phyloP scores from a whole-genome alignment of 108 stramenopile species.

The Bacterosira constricta region DNA sequence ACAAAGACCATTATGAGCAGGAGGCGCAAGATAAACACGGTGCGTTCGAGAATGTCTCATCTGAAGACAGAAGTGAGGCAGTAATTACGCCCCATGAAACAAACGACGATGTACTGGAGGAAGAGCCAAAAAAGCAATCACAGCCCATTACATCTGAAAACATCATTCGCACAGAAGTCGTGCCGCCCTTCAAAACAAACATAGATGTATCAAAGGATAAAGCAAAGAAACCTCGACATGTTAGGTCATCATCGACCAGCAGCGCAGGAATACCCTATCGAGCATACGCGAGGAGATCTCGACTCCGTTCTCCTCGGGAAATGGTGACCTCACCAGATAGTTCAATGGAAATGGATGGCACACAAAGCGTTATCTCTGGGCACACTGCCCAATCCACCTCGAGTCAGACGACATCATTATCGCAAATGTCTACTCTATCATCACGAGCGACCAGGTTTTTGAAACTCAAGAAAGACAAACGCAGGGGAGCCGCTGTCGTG shows the following conservation, averaged over 20 bases:
- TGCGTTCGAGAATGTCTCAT: too few species aligned
- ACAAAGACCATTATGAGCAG: too few species aligned
- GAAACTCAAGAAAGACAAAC: constrained; percentile 24
- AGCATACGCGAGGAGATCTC: constrained; percentile 1
- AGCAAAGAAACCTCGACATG: background rate
- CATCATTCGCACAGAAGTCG: too few species aligned
- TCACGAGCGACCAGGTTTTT: constrained; percentile 36
- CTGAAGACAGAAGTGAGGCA: too few species aligned
- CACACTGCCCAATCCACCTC: constrained; percentile 20
- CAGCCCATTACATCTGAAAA: too few species aligned
- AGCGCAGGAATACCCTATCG: background rate
- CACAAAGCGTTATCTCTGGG: constrained; percentile 29
- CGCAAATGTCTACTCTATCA: constrained; percentile 31
- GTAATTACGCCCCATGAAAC: too few species aligned
- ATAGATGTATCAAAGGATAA: background rate
- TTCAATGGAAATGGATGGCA: constrained; percentile 2
- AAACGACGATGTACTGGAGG: too few species aligned
- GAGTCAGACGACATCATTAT: constrained; percentile 6
- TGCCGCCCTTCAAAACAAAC: background rate
- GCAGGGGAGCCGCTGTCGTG: constrained; percentile 1
- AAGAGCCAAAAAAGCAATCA: too few species aligned
- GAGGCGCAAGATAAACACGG: too few species aligned
- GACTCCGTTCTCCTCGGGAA: background rate
- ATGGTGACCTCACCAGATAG: background rate
- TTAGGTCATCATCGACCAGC: background rate